Conservation (phyloP, 2,329 filamentous ascomycete species). For the Cladobotryum mycophilum region DNA sequence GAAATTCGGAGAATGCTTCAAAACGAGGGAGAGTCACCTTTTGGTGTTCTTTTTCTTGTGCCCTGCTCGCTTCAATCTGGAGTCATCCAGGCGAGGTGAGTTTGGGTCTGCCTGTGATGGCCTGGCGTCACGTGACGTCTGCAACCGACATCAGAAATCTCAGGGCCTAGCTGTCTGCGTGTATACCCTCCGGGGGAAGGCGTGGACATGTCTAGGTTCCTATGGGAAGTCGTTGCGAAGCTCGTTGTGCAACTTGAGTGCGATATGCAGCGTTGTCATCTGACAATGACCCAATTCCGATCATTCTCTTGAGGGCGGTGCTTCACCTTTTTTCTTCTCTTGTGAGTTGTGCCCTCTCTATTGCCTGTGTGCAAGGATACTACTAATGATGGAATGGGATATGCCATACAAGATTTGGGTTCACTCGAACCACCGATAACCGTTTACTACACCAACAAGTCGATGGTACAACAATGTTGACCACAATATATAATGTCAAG, state of each 20-base stretch:
- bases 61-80: slow-evolving; percentile 14
- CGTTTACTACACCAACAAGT: no score
- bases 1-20: slow-evolving; percentile 98
- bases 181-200: slow-evolving; percentile 15
- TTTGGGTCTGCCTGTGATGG: slow-evolving; percentile 72
- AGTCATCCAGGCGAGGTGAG: slow-evolving; percentile 15
- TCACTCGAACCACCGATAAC: no score
- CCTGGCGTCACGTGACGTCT: slow-evolving; percentile 74
- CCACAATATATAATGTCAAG: no score
- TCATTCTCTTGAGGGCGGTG: slow-evolving; percentile 80
- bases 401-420: no score
- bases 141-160: slow-evolving; percentile 93
- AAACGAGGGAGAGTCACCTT: slow-evolving; percentile 2
- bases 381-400: slow-evolving; percentile 16
- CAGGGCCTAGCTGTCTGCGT: slow-evolving; percentile 38
- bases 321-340: slow-evolving; percentile 29
- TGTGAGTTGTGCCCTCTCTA: slow-evolving; percentile 21
- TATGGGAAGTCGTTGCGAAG: slow-evolving; percentile 94
- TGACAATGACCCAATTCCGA: slow-evolving; percentile 76
- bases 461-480: no score
- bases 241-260: slow-evolving; percentile 79
- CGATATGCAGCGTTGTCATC: slow-evolving; percentile 74
- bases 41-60: slow-evolving; percentile 17
- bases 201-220: slow-evolving; percentile 37
- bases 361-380: slow-evolving; percentile 18